Conservation (phyloP, 192 early-diverging fungal genomes). For the Coemansia sp. region DNA sequence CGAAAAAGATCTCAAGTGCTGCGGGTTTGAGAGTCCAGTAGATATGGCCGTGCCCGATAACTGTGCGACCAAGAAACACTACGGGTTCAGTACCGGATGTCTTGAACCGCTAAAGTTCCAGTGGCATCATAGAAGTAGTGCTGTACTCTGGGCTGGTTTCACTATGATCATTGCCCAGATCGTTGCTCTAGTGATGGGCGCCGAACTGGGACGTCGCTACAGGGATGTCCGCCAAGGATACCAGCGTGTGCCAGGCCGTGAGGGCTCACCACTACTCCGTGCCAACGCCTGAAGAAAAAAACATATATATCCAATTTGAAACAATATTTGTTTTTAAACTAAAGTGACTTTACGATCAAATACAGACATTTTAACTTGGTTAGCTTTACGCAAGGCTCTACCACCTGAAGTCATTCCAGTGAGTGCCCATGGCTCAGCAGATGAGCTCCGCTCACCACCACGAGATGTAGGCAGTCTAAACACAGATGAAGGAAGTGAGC, state of each 20-base stretch:
- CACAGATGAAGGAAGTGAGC: conserved; percentile 39
- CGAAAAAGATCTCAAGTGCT: conserved; percentile 59
- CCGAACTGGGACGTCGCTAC: conserved; percentile 46
- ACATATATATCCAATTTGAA: background rate
- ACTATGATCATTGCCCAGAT: conserved; percentile 42
- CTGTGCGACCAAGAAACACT: conserved; percentile 46
- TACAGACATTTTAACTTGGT: conserved; percentile 30
- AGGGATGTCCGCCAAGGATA: conserved; percentile 30
- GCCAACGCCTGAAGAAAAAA: conserved; percentile 5
- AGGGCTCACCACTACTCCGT: conserved; percentile 35
- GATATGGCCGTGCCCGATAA: conserved; percentile 54
- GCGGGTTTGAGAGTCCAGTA: conserved; percentile 50
- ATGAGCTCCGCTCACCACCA: background rate
- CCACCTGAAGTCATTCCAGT: conserved; percentile 46
- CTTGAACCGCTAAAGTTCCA: conserved; percentile 22
- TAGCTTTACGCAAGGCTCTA: conserved; percentile 33
- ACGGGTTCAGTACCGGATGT: conserved; percentile 38
- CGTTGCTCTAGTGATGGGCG: conserved; percentile 41
- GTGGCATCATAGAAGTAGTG: conserved; percentile 23
- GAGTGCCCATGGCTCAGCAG: conserved; percentile 27
- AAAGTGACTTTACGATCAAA: conserved; percentile 44
- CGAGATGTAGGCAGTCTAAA: conserved; percentile 33
- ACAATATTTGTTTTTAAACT: background rate
- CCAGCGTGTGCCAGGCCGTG: conserved; percentile 32
- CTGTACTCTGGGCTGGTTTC: conserved; percentile 30